These are phyloP conservation scores for Davidsoniella australis DNA, from an alignment of 2,329 filamentous ascomycete genomes.

Conservation along the genomic window DNA sequence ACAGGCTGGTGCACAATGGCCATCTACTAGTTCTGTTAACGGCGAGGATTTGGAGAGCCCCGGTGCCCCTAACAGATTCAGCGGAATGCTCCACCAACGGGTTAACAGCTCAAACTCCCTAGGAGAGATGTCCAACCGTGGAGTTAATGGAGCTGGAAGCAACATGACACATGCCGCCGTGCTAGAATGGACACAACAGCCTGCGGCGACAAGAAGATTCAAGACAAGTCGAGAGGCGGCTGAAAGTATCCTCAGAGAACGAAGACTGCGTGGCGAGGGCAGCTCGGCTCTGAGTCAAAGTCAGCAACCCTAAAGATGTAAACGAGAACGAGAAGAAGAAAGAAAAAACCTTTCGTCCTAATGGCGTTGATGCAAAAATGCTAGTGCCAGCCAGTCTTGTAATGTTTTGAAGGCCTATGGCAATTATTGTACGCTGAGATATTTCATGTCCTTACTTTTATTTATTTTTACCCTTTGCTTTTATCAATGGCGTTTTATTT, in stretches of 20 bases:
- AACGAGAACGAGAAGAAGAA: background rate
- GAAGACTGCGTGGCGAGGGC: conserved; percentile 1
- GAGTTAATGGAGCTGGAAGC: background rate
- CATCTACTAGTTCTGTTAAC: conserved; percentile 1
- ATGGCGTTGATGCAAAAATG: no score
- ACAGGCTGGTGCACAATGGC: conserved; percentile 1
- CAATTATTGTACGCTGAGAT: no score
- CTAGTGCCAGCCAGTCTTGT: no score
- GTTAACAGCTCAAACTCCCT: conserved; percentile 9
- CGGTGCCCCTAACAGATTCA: background rate
- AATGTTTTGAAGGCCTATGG: no score
- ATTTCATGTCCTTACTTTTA: no score
- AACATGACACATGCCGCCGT: conserved; percentile 7
- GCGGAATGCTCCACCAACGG: conserved; percentile 5
- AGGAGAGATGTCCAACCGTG: conserved; percentile 3
- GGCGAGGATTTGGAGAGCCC: conserved; percentile 3
- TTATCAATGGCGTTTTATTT: no score
- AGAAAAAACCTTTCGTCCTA: background rate
- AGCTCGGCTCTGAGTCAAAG: no score
- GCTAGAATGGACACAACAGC: conserved; percentile 11
- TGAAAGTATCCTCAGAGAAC: conserved; percentile 11
- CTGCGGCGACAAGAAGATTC: conserved; percentile 9
- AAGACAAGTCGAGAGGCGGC: conserved; percentile 11
- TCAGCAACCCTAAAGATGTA: no score
- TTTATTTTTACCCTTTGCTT: no score